Base-by-base conservation (phyloP, 2,329 filamentous ascomycete genomes). In the Monilinia fructicola region DNA sequence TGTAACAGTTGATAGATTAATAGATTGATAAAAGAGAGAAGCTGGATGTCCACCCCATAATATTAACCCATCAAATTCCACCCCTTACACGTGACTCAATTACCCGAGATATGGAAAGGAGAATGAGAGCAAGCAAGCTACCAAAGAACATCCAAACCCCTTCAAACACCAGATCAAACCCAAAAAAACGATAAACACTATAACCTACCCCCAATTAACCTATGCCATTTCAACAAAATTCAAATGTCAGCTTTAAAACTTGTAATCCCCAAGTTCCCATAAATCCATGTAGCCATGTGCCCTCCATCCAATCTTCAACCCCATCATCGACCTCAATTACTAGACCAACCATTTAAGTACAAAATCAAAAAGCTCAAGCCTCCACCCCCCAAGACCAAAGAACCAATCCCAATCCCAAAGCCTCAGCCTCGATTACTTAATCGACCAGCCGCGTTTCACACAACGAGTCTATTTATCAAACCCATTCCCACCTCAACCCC, bases 51-150 rank as follows among this genome's bases (percentile, higher is more conserved):
- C 16, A 16, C 16, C 12, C 5, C 6, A 16, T 42, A 16, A 42
- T 14, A 42, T 40, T n/a, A n/a, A n/a, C n/a, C n/a, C n/a, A 9
- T 42, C 12, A 11, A 31, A 46, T 31, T 16, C 3, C 28, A 58
- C 56, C 58, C 58, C 58, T 50, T 61, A 26, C 44, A 61, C 31
- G 58, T 61, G 58, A 61, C 16, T 10, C 14, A 1, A 61, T 50
- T 61, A 61, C 31, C 58, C 58, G 58, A 59, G 28, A 35, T 44
- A 1, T 16, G 10, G 28, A 23, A 21, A 18, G n/a, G 4, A 23
- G 16, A 14, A 26, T 18, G 14, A 5, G 7, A 10, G 35, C 0
- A 60, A 16, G 12, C 7, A 12, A 48, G n/a, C 48, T 1, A 18
- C 48, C 56, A 18, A 48, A 18, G 3, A 2, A 5, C 12, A 16